Evolutionary conservation across 129 eudicot genomes (phyloP), one percentile per base, ranked within the genome.

Genomic region (Flaveria bidentis): DNA sequence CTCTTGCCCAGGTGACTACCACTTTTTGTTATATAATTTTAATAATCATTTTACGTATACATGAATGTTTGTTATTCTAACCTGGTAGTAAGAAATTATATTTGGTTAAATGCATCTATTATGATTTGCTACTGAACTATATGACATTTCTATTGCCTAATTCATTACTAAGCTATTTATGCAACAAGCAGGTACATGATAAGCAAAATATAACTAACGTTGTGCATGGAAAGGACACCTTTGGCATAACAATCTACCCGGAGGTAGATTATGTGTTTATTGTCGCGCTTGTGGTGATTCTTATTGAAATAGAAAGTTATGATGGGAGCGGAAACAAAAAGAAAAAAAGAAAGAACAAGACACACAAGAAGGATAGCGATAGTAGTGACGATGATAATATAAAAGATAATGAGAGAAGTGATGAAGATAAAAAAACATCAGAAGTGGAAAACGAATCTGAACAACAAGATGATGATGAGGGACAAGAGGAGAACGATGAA

Each of bases 251-350:
- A n/a, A 85, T 86, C 26, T 80, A 83, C 55, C 90, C 85, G 0
- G 68, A 86, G 56, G 87, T 83, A 18, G 87, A 86, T 74, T 83
- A 73, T 17, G 87, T 81, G 23, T 86, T 86, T 76, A 83, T 86
- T 12, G 80, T 83, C 41, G 87, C 90, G 0, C 73, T 86, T 8
- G 82, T 83, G 52, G 85, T 78, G 45, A 83, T 86, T 44, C 85
- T 86, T 1, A 85, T 75, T 2, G 90, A 81, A 68, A 83, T 77
- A 20, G 83, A 84, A 74, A 53, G 71, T 80, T 66, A 80, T 3
- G 52, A 80, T 71, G 55, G 72, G 9, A 47, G 15, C 45, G 17
- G 46, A 50, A 80, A 66, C 70, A 80, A 63, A 65, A 72, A 73
- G 70, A 73, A 67, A 60, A 52, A 18, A 39, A 80, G 7, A 20